Evolutionary conservation across 2,329 filamentous ascomycete species (phyloP).

Genomic region (Plectosphaerella cucumerina): DNA sequence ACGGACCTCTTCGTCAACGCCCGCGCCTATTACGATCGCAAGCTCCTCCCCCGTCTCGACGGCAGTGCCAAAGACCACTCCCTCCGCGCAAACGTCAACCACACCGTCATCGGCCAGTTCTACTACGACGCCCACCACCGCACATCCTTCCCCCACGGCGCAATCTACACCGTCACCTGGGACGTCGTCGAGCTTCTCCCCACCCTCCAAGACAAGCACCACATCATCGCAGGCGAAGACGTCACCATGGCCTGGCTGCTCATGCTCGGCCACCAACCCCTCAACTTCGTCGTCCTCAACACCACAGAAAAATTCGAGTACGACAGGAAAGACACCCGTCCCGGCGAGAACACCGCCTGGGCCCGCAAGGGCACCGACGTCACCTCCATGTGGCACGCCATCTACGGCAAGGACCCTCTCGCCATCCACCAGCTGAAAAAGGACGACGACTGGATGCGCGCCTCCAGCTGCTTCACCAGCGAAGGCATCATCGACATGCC

Average conservation of each 20-base stretch:
- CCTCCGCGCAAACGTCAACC: conserved; percentile 9
- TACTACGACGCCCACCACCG: conserved; percentile 18
- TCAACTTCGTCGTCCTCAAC: conserved; percentile 23
- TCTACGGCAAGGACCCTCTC: conserved; percentile 15
- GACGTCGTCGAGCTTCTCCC: conserved; percentile 23
- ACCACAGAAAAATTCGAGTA: conserved; percentile 25
- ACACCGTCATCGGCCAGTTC: conserved; percentile 23
- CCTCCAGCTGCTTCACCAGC: conserved; percentile 22
- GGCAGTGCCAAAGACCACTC: conserved; percentile 6
- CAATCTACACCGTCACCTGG: conserved; percentile 28
- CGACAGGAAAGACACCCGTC: conserved; percentile 18
- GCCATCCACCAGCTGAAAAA: conserved; percentile 23
- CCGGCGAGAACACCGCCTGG: conserved; percentile 21
- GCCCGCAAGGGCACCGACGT: conserved; percentile 18
- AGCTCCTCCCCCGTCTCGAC: conserved; percentile 17
- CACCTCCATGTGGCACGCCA: conserved; percentile 18
- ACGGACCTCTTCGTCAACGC: conserved; percentile 27
- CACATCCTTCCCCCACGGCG: conserved; percentile 23
- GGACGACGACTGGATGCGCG: conserved; percentile 18
- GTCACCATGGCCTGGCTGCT: conserved; percentile 22
- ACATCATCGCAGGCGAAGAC: conserved; percentile 23
- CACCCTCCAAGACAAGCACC: conserved; percentile 17
- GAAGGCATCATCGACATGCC: conserved; percentile 17
- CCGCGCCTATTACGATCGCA: conserved; percentile 22
- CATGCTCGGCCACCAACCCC: conserved; percentile 22